Percentiles rank a stretch among this genome's conserved stretches.
phyloP scores from a whole-genome alignment of 257 asterid species.

The Solanum stenotomum region DNA sequence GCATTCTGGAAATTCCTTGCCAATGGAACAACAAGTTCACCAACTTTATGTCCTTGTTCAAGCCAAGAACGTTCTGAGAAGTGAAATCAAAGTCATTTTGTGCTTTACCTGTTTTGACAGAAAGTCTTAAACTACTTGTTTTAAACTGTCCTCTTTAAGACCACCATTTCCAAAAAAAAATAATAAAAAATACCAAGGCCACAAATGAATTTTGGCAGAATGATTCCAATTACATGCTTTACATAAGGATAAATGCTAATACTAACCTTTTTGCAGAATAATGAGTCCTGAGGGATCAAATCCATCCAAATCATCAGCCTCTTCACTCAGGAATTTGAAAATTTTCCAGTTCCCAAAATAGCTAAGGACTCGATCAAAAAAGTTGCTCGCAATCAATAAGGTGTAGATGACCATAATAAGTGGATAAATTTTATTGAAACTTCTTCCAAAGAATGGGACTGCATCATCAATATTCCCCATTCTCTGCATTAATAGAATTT shows the following conservation, averaged over 20 bases:
- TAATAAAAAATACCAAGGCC: not conserved
- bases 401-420: conserved; percentile 73
- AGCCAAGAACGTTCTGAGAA: conserved; percentile 60
- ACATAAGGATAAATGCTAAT: not conserved
- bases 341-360: conserved; percentile 71
- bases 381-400: conserved; percentile 52
- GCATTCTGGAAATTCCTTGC: conserved; percentile 59
- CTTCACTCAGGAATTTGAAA: conserved; percentile 45
- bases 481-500: conserved; percentile 33
- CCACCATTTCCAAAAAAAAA: not conserved
- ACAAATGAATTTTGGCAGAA: not conserved
- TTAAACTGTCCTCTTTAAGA: not conserved
- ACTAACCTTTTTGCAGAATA: conserved; percentile 54
- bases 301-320: conserved; percentile 57
- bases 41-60: conserved; percentile 67
- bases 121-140: not conserved
- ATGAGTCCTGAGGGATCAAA: conserved; percentile 61
- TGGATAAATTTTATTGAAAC: conserved; percentile 71
- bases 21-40: conserved; percentile 69
- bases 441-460: conserved; percentile 78
- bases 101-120: not conserved
- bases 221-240: not conserved
- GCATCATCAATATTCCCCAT: conserved; percentile 88
- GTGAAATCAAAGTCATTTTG: not conserved
- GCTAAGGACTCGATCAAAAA: conserved; percentile 40